Conservation (phyloP, 1,139 yeast genomes). For the Taphrina sp. region DNA sequence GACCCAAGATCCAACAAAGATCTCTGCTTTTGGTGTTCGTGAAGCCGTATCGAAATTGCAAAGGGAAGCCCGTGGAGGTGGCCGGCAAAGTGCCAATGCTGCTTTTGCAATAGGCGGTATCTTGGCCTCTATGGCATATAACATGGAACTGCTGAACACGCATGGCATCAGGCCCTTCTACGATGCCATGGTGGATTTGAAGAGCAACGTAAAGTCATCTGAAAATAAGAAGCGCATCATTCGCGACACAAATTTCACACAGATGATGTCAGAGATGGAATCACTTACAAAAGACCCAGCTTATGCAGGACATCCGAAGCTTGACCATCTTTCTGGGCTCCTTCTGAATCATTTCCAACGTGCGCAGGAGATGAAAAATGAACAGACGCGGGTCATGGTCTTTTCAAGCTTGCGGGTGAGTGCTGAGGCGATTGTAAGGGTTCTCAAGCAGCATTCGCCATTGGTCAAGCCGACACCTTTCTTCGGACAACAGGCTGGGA, state of each 20-base stretch:
- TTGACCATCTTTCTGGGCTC: slow-evolving; percentile 42
- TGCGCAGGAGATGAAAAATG: slow-evolving; percentile 36
- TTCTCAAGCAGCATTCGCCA: slow-evolving; percentile 53
- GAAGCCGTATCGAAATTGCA: slow-evolving; percentile 55
- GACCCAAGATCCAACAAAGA: slow-evolving; percentile 57
- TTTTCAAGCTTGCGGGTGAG: slow-evolving; percentile 88
- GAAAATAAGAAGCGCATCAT: slow-evolving; percentile 62
- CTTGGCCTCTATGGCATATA: slow-evolving; percentile 71
- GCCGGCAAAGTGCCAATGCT: slow-evolving; percentile 39
- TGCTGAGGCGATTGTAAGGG: slow-evolving; percentile 77
- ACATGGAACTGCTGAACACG: slow-evolving; percentile 53
- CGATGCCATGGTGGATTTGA: slow-evolving; percentile 45
- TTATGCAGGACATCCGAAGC: slow-evolving; percentile 72
- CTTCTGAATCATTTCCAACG: slow-evolving; percentile 36
- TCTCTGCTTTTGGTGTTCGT: slow-evolving; percentile 71
- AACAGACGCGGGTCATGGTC: slow-evolving; percentile 72
- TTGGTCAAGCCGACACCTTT: slow-evolving; percentile 74
- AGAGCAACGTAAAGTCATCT: slow-evolving; percentile 48
- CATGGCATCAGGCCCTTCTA: slow-evolving; percentile 83
- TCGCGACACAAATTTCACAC: slow-evolving; percentile 51
- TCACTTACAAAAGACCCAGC: slow-evolving; percentile 47
- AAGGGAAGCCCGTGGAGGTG: slow-evolving; percentile 41
- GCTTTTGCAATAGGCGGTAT: slow-evolving; percentile 47
- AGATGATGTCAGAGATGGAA: slow-evolving; percentile 52
- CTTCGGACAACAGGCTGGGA: slow-evolving; percentile 66